phyloP scores from a whole-genome alignment of 805 yeast species.

The Suhomyces sp. region DNA sequence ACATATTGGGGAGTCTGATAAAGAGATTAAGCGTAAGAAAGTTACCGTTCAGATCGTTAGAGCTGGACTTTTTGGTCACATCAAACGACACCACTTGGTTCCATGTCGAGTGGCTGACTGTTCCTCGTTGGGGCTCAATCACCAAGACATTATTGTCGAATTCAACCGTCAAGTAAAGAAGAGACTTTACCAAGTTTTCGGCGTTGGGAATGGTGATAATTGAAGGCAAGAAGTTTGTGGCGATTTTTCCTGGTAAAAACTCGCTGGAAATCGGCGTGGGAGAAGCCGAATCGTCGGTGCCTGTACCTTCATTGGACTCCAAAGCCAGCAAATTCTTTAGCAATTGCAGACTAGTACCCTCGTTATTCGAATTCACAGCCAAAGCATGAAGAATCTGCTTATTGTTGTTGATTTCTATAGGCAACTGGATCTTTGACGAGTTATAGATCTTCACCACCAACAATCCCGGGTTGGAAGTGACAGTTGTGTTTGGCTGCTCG shows the following conservation, averaged over 20 bases:
- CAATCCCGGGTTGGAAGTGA: conserved; percentile 54
- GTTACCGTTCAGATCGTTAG: conserved; percentile 27
- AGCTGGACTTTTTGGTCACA: conserved; percentile 45
- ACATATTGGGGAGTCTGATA: conserved; percentile 68
- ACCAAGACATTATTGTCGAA: conserved; percentile 92
- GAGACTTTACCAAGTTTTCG: conserved; percentile 53
- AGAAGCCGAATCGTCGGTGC: neutral
- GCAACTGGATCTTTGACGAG: conserved; percentile 65
- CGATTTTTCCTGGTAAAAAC: conserved; percentile 30
- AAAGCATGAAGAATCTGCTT: conserved; percentile 62
- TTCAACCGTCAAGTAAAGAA: conserved; percentile 84
- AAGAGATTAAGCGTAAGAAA: conserved; percentile 71
- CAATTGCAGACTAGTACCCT: conserved; percentile 18
- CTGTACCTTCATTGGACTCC: conserved; percentile 5
- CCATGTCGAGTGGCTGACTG: conserved; percentile 75
- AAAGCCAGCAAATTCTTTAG: conserved; percentile 11
- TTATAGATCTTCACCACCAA: conserved; percentile 74
- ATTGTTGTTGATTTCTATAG: conserved; percentile 65
- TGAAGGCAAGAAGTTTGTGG: conserved; percentile 47
- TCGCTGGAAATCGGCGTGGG: conserved; percentile 9
- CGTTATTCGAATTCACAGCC: conserved; percentile 49
- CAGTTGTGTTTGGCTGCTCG: conserved; percentile 3
- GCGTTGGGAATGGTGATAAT: conserved; percentile 53
- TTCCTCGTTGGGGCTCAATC: conserved; percentile 82
- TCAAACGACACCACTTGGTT: conserved; percentile 90